Evolutionary conservation across 352 stramenopile species (phyloP).

Genomic region (Globisporangium mamillatum): DNA sequence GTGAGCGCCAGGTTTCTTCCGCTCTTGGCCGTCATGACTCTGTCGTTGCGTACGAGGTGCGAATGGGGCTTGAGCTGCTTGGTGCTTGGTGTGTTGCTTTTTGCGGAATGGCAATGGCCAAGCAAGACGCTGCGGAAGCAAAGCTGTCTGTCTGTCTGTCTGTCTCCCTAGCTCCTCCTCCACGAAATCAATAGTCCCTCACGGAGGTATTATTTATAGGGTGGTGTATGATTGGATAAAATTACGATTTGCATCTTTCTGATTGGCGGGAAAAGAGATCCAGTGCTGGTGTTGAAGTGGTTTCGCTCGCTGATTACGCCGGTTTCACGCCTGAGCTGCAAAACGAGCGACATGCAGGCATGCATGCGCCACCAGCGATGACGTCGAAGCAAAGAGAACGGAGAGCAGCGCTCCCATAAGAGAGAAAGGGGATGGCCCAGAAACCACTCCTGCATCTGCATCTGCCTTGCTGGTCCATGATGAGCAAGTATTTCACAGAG

Average conservation of each 20-base stretch:
- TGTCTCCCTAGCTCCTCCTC: not conserved
- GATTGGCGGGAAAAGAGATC: not conserved
- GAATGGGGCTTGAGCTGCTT: not conserved
- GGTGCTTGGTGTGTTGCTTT: not conserved
- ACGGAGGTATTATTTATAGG: not conserved
- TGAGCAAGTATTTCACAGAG: no score
- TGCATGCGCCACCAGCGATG: not conserved
- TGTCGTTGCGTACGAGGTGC: not conserved
- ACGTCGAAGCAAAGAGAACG: not conserved
- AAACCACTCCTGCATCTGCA: not conserved
- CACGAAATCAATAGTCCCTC: not conserved
- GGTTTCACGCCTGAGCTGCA: not conserved
- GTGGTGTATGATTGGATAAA: not conserved
- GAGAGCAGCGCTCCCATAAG: not conserved
- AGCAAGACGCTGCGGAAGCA: not conserved
- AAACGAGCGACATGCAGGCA: not conserved
- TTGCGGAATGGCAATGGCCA: not conserved
- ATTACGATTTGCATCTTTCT: not conserved
- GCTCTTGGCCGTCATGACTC: constrained; percentile 7
- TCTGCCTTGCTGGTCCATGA: no score
- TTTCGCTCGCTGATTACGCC: not conserved
- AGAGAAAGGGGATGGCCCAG: not conserved
- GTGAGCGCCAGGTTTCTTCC: constrained; percentile 21
- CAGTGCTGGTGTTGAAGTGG: not conserved
- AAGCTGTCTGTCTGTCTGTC: not conserved